Evolutionary conservation across 2,329 filamentous ascomycete genomes (phyloP), one percentile per base, ranked within the genome.

Genomic region (Elsinoe necatrix): DNA sequence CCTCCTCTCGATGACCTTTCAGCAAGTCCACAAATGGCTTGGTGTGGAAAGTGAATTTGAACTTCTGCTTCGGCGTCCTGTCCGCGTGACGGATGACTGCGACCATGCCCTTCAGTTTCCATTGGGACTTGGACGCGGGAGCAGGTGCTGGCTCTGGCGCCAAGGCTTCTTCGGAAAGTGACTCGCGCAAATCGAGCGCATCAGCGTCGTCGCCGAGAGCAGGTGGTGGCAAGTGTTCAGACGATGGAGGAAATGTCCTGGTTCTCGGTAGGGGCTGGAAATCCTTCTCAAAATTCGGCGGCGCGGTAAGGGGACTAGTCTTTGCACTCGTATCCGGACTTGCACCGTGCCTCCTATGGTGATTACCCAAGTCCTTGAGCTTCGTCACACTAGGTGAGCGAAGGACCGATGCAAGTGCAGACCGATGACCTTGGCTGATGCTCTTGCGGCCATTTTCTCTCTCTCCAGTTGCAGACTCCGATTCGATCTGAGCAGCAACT

Each of bases 21-120:
- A 98, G 80, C 3, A 98, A 78, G 61, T 95, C 88, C 61, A 98
- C 91, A 66, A 98, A 98, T 0, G 93, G 93, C 61, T 91, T 89
- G 0, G 90, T 95, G 67, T 98, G 93, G 65, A 98, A 97, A 0
- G 93, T 98, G 66, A 97, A 98, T 69, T 98, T 98, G 78, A 96
- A 96, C 69, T 98, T 98, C 66, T 98, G 93, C 73, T 98, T 98
- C 1, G 93, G 93, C 1, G 93, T 98, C 57, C 93, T 86, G 73
- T 98, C 93, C 2, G 95, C 95, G 71, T 98, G 93, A 25, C 93
- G 84, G 62, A 98, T 90, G 14, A 98, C 93, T 1, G 91, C 92
- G 0, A 98, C 92, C 73, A 98, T 91, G 11, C 93, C 93, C 73
- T 98, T 98, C 54, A 98, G 77, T 70, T 95, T 97, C 93, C 93